Conservation (phyloP, 768 basidiomycete species). For the Symmetrospora coprosmae region DNA sequence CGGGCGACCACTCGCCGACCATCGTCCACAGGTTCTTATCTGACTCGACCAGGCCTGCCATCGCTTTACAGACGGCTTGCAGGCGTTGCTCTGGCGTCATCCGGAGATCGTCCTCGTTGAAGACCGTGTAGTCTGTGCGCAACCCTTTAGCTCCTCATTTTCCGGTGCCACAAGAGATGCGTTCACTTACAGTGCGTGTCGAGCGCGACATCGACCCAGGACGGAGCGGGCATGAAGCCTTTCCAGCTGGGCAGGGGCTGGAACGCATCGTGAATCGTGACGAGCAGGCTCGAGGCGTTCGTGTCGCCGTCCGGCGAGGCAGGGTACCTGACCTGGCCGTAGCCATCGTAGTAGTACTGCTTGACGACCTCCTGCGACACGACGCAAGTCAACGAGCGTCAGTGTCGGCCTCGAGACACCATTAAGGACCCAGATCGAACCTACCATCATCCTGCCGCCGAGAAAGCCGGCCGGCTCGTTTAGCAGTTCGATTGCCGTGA, state of each 20-base stretch:
- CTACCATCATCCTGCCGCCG: slow-evolving; percentile 9
- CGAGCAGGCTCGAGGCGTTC: slow-evolving; percentile 20
- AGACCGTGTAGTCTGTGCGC: slow-evolving; percentile 25
- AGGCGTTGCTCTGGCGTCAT: slow-evolving; percentile 22
- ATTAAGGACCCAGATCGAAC: too few relatives aligned
- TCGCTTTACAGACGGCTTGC: slow-evolving; percentile 11
- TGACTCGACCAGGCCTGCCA: slow-evolving; percentile 2
- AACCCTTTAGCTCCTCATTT: background rate
- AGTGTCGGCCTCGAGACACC: too few relatives aligned
- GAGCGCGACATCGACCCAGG: slow-evolving; percentile 34
- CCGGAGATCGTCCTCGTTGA: slow-evolving; percentile 24
- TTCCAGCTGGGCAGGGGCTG: slow-evolving; percentile 32
- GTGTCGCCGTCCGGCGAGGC: background rate
- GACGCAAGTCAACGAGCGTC: too few relatives aligned
- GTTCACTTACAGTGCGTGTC: slow-evolving; percentile 33
- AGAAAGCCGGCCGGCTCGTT: slow-evolving; percentile 24
- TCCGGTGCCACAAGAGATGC: too few relatives aligned
- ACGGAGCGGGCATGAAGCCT: slow-evolving; percentile 34
- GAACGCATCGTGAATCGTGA: slow-evolving; percentile 36
- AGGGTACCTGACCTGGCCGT: slow-evolving; percentile 5
- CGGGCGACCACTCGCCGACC: slow-evolving; percentile 37
- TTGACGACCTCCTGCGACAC: background rate
- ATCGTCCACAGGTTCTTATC: slow-evolving; percentile 33
- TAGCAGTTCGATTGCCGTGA: slow-evolving; percentile 21
- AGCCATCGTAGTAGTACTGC: slow-evolving; percentile 14